A percentile compares a stretch with the other conserved stretches of the same genome.
Conservation (phyloP, 2,329 filamentous ascomycete species). For the Xylariaceae sp. region DNA sequence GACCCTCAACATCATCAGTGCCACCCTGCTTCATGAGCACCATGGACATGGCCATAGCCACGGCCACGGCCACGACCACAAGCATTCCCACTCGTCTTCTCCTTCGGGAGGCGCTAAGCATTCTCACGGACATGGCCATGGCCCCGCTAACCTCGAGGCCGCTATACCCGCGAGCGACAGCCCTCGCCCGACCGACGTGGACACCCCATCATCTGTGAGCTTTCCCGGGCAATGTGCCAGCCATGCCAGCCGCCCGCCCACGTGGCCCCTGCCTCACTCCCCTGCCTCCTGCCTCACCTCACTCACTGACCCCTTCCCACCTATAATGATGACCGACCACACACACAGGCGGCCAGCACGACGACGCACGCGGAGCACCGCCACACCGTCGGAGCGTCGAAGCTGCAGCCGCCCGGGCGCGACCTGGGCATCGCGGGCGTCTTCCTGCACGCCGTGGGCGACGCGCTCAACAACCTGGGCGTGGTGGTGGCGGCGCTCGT, state of each 20-base stretch:
- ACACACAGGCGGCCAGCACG: too few species aligned
- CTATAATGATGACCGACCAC: too few species aligned
- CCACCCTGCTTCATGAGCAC: conserved; percentile 56
- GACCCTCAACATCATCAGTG: conserved; percentile 58
- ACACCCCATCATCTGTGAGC: conserved; percentile 19
- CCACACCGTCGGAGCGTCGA: conserved; percentile 31
- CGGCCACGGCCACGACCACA: conserved; percentile 30
- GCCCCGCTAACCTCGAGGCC: conserved; percentile 22
- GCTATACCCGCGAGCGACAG: conserved; percentile 13
- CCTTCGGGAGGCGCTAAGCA: conserved; percentile 15
- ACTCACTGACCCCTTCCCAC: too few species aligned
- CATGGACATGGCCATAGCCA: conserved; percentile 21
- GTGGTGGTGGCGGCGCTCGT: conserved; percentile 63
- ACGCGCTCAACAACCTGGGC: conserved; percentile 69
- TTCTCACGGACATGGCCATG: conserved; percentile 19
- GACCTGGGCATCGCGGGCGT: conserved; percentile 69
- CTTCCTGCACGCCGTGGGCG: conserved; percentile 62
- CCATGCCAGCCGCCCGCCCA: too few species aligned
- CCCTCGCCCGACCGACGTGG: conserved; percentile 12
- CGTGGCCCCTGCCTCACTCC: too few species aligned
- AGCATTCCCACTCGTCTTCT: conserved; percentile 14
- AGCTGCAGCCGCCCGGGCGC: conserved; percentile 29
- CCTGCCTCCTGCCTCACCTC: too few species aligned
- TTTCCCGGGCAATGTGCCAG: too few species aligned
- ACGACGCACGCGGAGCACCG: conserved; percentile 45